These are phyloP conservation scores for Raffaelea deltoideospora DNA, from an alignment of 2,329 filamentous ascomycete species.

Conservation along the genomic window DNA sequence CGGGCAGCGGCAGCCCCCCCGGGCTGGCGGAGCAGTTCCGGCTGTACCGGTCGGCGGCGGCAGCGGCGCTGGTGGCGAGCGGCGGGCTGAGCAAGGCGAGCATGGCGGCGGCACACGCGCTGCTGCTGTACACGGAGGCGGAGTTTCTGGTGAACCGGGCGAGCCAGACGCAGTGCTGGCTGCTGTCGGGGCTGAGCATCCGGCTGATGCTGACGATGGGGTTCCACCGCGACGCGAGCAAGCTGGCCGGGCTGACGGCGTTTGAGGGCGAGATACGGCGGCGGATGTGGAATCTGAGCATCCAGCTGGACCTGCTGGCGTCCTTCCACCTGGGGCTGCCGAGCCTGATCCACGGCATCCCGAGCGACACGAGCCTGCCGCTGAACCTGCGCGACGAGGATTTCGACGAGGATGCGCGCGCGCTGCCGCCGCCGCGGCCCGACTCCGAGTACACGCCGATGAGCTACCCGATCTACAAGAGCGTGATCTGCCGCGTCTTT, in stretches of 20 bases:
- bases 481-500: conserved; percentile 30
- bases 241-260: conserved; percentile 31
- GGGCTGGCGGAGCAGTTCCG: conserved; percentile 33
- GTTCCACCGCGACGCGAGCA: conserved; percentile 38
- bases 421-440: conserved; percentile 41
- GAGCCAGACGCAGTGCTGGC: conserved; percentile 37
- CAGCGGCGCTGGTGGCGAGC: conserved; percentile 33
- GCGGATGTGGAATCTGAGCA: conserved; percentile 35
- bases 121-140: conserved; percentile 36
- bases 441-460: conserved; percentile 43
- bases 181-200: conserved; percentile 33
- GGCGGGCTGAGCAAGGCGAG: conserved; percentile 36
- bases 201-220: conserved; percentile 44
- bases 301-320: conserved; percentile 47
- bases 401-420: conserved; percentile 38
- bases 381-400: conserved; percentile 51
- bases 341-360: conserved; percentile 46
- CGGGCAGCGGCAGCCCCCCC: conserved; percentile 24
- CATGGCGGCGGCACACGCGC: conserved; percentile 30
- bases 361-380: conserved; percentile 46
- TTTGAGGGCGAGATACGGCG: conserved; percentile 40
- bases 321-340: conserved; percentile 55
- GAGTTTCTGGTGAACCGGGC: conserved; percentile 36
- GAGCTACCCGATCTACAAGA: conserved; percentile 39
- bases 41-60: conserved; percentile 31